Conservation (phyloP, 345 rosid species). For the Salix exigua region DNA sequence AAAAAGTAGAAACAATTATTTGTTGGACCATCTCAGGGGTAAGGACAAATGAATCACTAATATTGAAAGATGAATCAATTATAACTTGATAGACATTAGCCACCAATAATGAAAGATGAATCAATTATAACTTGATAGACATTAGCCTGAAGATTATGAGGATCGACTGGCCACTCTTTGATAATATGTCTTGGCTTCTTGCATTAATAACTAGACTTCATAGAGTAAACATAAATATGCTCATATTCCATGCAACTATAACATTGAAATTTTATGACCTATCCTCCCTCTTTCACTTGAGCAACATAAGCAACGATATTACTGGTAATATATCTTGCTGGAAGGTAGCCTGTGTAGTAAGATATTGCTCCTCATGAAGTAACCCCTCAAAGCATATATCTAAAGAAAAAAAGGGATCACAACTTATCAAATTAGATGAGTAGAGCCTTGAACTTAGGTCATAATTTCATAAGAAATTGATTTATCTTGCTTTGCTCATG, state of each 20-base stretch:
- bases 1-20: constrained; percentile 1
- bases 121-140: neutral
- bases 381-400: neutral
- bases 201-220: neutral
- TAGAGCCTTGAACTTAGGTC: neutral
- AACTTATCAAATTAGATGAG: constrained; percentile 4
- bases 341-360: neutral
- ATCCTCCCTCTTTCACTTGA: neutral
- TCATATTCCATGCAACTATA: constrained; percentile 1
- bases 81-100: neutral
- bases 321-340: neutral
- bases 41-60: neutral
- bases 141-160: neutral
- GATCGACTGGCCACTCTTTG: neutral
- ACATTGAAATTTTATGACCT: neutral
- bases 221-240: neutral
- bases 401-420: constrained; percentile 5
- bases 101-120: no score
- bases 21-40: constrained; percentile 1
- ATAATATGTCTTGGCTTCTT: constrained; percentile 8
- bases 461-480: constrained; percentile 18
- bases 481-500: constrained; percentile 12
- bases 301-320: neutral
- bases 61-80: neutral
- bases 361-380: neutral